Conservation (phyloP, 2,329 filamentous ascomycete genomes). For the Clarireedia monteithiana region DNA sequence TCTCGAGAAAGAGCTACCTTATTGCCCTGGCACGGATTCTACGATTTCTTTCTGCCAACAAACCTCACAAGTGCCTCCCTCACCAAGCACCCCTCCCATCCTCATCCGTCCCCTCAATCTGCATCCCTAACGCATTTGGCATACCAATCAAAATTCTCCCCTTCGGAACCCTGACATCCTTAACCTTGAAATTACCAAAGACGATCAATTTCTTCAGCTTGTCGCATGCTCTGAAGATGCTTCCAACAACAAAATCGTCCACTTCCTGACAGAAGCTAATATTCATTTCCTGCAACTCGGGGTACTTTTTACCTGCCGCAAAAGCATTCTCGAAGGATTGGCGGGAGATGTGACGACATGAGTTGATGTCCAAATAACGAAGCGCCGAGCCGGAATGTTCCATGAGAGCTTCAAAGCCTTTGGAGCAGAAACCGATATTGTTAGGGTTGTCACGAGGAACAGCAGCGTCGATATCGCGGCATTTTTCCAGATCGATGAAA, state of each 20-base stretch:
- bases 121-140: conserved; percentile 51
- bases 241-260: conserved; percentile 55
- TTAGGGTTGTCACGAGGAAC: conserved; percentile 58
- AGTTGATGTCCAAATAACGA: conserved; percentile 66
- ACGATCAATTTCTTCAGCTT: conserved; percentile 51
- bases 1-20: no score
- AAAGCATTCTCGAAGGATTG: conserved; percentile 72
- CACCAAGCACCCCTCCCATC: conserved; percentile 15
- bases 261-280: conserved; percentile 67
- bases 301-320: conserved; percentile 50
- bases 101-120: conserved; percentile 43
- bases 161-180: conserved; percentile 43
- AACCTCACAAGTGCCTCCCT: not conserved
- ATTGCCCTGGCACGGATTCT: no score
- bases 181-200: conserved; percentile 59
- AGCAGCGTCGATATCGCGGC: conserved; percentile 66
- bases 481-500: conserved; percentile 68
- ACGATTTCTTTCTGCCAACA: not conserved
- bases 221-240: conserved; percentile 57
- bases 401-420: conserved; percentile 77
- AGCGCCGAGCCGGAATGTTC: conserved; percentile 65
- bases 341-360: conserved; percentile 72
- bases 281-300: conserved; percentile 63
- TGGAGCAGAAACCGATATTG: conserved; percentile 64
- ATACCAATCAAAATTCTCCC: conserved; percentile 51